Evolutionary conservation across 306 rosid genomes (phyloP).

Genomic region (Gastrolobium bilobum): DNA sequence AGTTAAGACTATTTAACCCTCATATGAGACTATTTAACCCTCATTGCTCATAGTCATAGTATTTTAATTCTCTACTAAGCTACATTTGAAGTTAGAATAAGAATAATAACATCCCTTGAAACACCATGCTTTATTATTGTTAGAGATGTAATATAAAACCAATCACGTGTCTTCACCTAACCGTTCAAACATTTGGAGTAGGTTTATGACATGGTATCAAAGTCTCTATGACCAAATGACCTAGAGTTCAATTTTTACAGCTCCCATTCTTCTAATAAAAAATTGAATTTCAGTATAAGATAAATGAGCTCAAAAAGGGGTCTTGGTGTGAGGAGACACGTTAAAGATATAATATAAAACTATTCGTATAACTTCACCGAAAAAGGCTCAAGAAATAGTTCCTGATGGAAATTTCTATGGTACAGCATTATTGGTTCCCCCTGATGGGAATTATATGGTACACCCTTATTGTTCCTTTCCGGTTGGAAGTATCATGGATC

Average conservation of each 20-base stretch:
- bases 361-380: too few species aligned
- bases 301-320: too few species aligned
- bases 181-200: too few species aligned
- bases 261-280: too few species aligned
- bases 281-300: too few species aligned
- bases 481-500: background rate
- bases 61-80: conserved; percentile 31
- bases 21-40: background rate
- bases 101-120: conserved; percentile 14
- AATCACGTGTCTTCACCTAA: too few species aligned
- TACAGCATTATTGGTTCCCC: background rate
- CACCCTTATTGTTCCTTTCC: conserved; percentile 1
- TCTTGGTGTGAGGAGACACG: too few species aligned
- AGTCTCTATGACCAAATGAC: too few species aligned
- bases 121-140: background rate
- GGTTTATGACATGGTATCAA: too few species aligned
- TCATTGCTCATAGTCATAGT: background rate
- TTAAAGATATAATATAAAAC: too few species aligned
- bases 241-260: too few species aligned
- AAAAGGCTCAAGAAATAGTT: conserved; percentile 34
- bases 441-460: background rate
- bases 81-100: background rate
- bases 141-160: too few species aligned
- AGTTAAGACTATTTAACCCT: background rate
- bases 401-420: background rate